phyloP scores from a whole-genome alignment of 148 eudicot genomes.

The Pouteria glomerata region DNA sequence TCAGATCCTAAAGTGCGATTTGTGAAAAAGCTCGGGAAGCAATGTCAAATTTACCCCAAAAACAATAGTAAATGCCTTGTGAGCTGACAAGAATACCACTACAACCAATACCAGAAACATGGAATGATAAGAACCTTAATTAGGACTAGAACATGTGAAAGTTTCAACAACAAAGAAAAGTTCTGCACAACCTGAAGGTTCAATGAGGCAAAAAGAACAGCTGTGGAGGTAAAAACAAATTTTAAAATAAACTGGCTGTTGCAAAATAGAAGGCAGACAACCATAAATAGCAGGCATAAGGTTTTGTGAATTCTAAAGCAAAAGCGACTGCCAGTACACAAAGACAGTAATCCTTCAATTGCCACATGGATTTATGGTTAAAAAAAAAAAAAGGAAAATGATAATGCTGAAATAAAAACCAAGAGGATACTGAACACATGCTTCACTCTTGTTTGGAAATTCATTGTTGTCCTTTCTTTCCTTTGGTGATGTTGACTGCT shows the following conservation, averaged over 20 bases:
- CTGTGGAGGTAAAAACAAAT: no score
- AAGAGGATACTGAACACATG: slow-evolving; percentile 77
- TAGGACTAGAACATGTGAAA: no score
- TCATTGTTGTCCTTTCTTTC: slow-evolving; percentile 42
- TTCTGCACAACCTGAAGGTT: no score
- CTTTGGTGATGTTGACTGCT: slow-evolving; percentile 62
- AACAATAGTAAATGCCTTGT: not conserved
- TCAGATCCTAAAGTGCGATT: no score
- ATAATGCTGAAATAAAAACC: not conserved
- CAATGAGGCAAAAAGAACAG: no score
- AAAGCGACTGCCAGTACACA: not conserved
- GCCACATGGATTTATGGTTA: not conserved
- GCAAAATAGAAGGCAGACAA: not conserved
- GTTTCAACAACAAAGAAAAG: no score
- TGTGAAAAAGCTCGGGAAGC: no score
- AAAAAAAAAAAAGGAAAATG: not conserved
- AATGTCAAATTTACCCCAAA: not conserved
- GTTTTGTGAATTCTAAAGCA: not conserved
- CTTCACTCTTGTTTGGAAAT: slow-evolving; percentile 42
- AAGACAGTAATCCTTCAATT: not conserved
- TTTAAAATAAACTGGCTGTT: not conserved
- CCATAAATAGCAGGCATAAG: not conserved
- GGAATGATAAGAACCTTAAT: no score
- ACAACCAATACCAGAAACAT: no score
- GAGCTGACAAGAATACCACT: not conserved